These are phyloP conservation scores for Effrenium voratum DNA, from an alignment of 73 alveolate genomes.

Conservation along the genomic window DNA sequence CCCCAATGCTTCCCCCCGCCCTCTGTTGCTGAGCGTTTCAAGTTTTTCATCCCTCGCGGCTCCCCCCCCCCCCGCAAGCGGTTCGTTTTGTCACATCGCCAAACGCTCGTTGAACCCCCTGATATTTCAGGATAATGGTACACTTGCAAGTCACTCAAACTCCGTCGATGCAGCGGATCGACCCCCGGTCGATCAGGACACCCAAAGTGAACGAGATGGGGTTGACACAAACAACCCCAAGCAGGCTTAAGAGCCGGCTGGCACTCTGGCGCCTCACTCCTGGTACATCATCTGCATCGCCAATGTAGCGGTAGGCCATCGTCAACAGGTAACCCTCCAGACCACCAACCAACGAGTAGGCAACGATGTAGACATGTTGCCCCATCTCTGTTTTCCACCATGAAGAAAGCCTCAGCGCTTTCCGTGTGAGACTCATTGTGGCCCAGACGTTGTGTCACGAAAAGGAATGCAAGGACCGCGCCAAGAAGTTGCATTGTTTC, in stretches of 20 bases:
- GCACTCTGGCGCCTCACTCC: constrained; percentile 72
- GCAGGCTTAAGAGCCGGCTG: constrained; percentile 76
- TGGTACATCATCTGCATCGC: constrained; percentile 65
- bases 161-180: constrained; percentile 25
- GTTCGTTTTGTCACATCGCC: too few species aligned
- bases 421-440: too few species aligned
- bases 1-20: too few species aligned
- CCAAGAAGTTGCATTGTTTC: too few species aligned
- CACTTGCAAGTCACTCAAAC: too few species aligned
- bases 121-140: too few species aligned
- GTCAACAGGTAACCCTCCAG: constrained; percentile 82
- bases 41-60: too few species aligned
- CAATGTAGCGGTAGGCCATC: constrained; percentile 90
- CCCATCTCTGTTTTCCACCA: constrained; percentile 14
- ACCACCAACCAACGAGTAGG: constrained; percentile 53
- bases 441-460: too few species aligned
- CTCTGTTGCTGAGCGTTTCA: too few species aligned
- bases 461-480: too few species aligned
- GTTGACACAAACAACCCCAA: constrained; percentile 41
- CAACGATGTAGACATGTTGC: constrained; percentile 15
- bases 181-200: background rate
- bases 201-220: constrained; percentile 64
- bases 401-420: background rate
- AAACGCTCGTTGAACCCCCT: too few species aligned
- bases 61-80: too few species aligned